Base-by-base conservation (phyloP, 192 early-diverging fungal species). In the Geranomyces variabilis region DNA sequence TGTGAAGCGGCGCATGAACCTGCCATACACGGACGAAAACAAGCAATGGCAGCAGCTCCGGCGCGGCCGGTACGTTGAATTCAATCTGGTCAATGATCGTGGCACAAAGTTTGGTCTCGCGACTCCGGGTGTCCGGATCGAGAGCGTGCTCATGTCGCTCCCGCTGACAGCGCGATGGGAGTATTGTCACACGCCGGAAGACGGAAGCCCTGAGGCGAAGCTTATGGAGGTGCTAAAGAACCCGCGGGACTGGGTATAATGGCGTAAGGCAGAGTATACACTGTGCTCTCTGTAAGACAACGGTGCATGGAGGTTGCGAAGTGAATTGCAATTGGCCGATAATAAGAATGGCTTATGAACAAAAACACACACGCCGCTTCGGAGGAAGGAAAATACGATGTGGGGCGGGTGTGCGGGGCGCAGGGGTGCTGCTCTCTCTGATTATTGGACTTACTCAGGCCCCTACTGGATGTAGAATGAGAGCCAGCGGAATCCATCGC, bases 41-140 rank as follows among this genome's bases (percentile, higher is more conserved):
- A 96, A 92, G 79, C 60, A 83, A 44, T 99, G 97, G 97, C 97
- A 99, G 81, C 92, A 96, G 71, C 69, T 99, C 36, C 89, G 97
- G 56, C 88, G 97, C 45, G 97, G 97, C 12, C 86, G 94, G 33
- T 99, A 99, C 80, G 96, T 94, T 28, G 97, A 99, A 75, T 99
- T 99, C 78, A 99, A 99, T 75, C 80, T 99, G 73, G 92, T 86
- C 19, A 89, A 93, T 70, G 97, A 99, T 79, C 89, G 97, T 53
- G 97, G 97, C 24, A 99, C 97, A 41, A 99, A 99, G 82, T 99
- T 97, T 82, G 97, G 97, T 19, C 80, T 99, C 45, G 87, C 91
- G 72, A 99, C 97, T 22, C 97, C 97, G 14, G 95, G 96, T 47
- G 94, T 92, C 1, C 83, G 97, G 31, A 97, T 97, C 63, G 97